Conservation (phyloP, 306 rosid species). For the Mucuna pruriens region DNA sequence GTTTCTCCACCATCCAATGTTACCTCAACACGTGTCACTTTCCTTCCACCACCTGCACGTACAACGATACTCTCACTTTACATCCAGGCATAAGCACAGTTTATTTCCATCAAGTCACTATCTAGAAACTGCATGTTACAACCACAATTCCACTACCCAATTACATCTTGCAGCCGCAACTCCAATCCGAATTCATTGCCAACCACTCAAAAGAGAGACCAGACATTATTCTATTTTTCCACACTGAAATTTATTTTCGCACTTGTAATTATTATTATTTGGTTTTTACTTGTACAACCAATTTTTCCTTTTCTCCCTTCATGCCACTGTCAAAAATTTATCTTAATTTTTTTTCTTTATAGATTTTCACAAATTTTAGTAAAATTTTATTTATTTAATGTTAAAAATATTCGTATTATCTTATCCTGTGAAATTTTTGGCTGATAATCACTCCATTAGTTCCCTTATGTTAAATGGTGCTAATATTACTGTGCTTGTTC, state of each 20-base stretch:
- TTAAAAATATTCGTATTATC: neutral
- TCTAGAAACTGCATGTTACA: neutral
- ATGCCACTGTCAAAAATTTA: neutral
- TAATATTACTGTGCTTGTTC: neutral
- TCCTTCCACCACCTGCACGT: slow-evolving; percentile 81
- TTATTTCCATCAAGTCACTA: neutral
- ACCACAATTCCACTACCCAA: neutral
- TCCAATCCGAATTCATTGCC: neutral
- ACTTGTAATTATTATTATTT: neutral
- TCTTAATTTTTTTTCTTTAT: neutral
- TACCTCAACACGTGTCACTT: slow-evolving; percentile 89
- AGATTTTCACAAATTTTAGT: neutral
- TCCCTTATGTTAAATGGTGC: neutral
- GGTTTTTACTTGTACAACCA: neutral
- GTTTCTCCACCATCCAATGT: slow-evolving; percentile 80
- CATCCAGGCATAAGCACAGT: neutral
- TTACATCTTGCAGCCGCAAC: neutral
- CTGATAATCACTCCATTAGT: neutral
- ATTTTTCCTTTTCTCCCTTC: neutral
- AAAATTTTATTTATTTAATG: neutral
- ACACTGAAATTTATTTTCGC: no score
- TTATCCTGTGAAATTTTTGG: neutral
- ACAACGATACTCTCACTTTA: neutral
- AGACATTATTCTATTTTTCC: neutral
- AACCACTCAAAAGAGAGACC: neutral